Evolutionary conservation across 192 early-diverging fungal species (phyloP).

Genomic region (Coemansia furcata): DNA sequence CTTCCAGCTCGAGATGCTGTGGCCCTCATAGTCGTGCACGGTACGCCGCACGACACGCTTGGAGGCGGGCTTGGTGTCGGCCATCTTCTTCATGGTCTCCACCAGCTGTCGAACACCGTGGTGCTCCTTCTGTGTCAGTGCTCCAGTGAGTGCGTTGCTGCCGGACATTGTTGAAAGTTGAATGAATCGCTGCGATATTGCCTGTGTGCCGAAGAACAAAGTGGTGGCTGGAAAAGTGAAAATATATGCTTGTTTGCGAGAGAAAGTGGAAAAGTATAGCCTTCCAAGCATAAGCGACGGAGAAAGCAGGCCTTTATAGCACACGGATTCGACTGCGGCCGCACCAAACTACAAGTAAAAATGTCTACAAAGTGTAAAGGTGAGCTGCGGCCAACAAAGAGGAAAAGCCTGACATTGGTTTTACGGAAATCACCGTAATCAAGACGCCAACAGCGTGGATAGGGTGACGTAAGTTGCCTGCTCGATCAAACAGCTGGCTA

Average conservation of each 20-base stretch:
- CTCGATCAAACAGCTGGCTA: not conserved
- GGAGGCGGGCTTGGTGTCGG: conserved; percentile 10
- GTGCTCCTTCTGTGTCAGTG: conserved; percentile 25
- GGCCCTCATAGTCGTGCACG: conserved; percentile 26
- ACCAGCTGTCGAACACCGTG: conserved; percentile 28
- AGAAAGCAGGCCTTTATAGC: not conserved
- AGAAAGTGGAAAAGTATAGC: not conserved
- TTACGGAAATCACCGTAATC: not conserved
- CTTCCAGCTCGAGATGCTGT: conserved; percentile 57
- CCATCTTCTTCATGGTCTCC: conserved; percentile 23
- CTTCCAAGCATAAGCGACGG: not conserved
- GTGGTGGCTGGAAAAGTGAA: not conserved
- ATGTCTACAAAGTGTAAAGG: not conserved
- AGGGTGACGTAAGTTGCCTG: not conserved
- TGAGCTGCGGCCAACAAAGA: not conserved
- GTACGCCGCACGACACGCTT: conserved; percentile 39
- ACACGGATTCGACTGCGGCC: not conserved
- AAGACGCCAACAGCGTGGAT: not conserved
- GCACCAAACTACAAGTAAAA: not conserved
- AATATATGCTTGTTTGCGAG: not conserved
- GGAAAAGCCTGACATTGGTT: not conserved
- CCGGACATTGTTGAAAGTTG: conserved; percentile 2
- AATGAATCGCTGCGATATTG: not conserved
- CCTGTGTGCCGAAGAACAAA: not conserved
- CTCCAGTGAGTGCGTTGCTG: conserved; percentile 1